Evolutionary conservation across 2,329 filamentous ascomycete species (phyloP).

Genomic region (Cladosporium phlei): DNA sequence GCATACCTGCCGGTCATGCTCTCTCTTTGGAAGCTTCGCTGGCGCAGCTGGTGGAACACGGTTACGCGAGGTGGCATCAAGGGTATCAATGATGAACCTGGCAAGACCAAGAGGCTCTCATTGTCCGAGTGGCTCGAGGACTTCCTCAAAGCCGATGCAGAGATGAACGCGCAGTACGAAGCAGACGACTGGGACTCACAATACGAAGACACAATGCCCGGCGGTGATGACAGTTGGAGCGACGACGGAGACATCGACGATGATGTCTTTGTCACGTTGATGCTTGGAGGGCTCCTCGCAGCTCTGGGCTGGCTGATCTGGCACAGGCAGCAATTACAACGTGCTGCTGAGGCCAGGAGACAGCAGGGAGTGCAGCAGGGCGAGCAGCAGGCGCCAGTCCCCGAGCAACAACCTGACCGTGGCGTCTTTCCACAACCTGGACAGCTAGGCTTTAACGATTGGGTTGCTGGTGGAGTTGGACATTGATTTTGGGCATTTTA

Average conservation of each 20-base stretch:
- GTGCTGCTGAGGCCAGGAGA: slow-evolving; percentile 38
- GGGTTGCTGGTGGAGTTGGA: slow-evolving; percentile 63
- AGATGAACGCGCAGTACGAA: slow-evolving; percentile 44
- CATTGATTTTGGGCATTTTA: slow-evolving; percentile 45
- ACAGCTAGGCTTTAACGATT: slow-evolving; percentile 64
- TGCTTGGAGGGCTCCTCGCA: slow-evolving; percentile 74
- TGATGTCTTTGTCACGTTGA: slow-evolving; percentile 74
- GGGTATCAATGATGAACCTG: slow-evolving; percentile 74
- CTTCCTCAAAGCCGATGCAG: slow-evolving; percentile 62
- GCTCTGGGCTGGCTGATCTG: slow-evolving; percentile 74
- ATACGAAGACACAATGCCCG: slow-evolving; percentile 46
- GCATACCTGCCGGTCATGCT: slow-evolving; percentile 90
- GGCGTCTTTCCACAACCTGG: slow-evolving; percentile 62
- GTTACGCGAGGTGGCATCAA: slow-evolving; percentile 87
- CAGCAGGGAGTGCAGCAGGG: slow-evolving; percentile 27
- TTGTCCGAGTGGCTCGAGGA: slow-evolving; percentile 81
- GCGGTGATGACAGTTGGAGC: slow-evolving; percentile 50
- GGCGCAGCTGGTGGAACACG: slow-evolving; percentile 90
- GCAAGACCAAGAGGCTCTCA: slow-evolving; percentile 37
- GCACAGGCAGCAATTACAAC: slow-evolving; percentile 67
- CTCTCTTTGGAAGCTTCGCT: slow-evolving; percentile 76
- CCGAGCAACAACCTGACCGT: slow-evolving; percentile 43
- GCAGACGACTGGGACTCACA: slow-evolving; percentile 42
- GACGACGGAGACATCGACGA: slow-evolving; percentile 62
- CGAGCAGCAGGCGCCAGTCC: slow-evolving; percentile 35